Evolutionary conservation across 257 asterid species (phyloP).

Genomic region (Nicotiana obtusifolia): DNA sequence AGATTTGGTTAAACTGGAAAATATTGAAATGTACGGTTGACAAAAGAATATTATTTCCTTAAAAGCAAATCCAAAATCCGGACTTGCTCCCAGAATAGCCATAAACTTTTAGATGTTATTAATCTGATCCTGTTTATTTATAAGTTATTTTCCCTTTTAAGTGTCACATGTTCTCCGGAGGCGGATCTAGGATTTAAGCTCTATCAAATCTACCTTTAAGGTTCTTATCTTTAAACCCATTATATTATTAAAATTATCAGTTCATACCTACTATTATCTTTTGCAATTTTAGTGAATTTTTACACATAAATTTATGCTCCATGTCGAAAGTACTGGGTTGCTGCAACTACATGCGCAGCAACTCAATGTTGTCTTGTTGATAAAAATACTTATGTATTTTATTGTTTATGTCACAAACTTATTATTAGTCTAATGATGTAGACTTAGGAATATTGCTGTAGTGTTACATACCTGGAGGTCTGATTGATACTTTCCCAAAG

Average conservation of each 20-base stretch:
- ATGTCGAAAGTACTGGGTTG: too few relatives aligned
- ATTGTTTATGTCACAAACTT: not conserved
- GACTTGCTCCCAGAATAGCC: not conserved
- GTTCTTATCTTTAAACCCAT: too few relatives aligned
- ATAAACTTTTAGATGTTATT: too few relatives aligned
- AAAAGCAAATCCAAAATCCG: not conserved
- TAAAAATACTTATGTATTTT: not conserved
- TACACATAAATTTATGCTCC: too few relatives aligned
- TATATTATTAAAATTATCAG: too few relatives aligned
- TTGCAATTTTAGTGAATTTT: too few relatives aligned
- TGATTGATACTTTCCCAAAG: not conserved
- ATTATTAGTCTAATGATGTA: not conserved
- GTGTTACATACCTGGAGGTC: not conserved
- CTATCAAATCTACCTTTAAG: too few relatives aligned
- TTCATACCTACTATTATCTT: too few relatives aligned
- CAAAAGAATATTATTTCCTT: not conserved
- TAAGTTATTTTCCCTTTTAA: not conserved
- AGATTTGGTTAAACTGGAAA: too few relatives aligned
- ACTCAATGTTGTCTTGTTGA: not conserved
- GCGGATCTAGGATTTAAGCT: too few relatives aligned
- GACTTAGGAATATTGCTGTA: not conserved
- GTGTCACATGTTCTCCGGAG: not conserved
- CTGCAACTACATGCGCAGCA: too few relatives aligned
- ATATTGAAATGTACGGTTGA: not conserved
- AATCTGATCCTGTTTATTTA: not conserved